Conservation (phyloP, 192 early-diverging fungal genomes). For the Allomyces macrogynus region DNA sequence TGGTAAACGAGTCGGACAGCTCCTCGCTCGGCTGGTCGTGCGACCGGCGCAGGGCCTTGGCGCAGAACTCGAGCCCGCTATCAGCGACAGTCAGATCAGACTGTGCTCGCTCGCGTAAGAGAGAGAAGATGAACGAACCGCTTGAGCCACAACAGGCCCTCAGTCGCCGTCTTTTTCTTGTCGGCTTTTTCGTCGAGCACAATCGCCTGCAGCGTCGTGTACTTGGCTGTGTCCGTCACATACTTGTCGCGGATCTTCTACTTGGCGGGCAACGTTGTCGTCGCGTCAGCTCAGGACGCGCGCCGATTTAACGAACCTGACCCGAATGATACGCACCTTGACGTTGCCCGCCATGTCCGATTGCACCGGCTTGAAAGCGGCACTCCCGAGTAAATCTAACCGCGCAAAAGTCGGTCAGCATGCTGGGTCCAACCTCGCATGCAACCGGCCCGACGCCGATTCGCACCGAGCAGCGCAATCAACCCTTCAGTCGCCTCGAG, state of each 20-base stretch:
- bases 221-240: slow-evolving; percentile 36
- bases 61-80: slow-evolving; percentile 60
- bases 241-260: slow-evolving; percentile 69
- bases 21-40: slow-evolving; percentile 30
- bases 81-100: not conserved
- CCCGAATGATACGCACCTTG: slow-evolving; percentile 21
- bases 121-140: slow-evolving; percentile 23
- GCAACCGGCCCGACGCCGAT: too few species aligned
- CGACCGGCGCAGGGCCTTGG: slow-evolving; percentile 41
- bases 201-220: slow-evolving; percentile 65
- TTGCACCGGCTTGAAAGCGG: slow-evolving; percentile 71
- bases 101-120: not conserved
- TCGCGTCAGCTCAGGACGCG: not conserved
- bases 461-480: slow-evolving; percentile 48
- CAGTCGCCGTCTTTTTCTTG: slow-evolving; percentile 68
- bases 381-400: slow-evolving; percentile 39
- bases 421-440: too few species aligned
- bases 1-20: slow-evolving; percentile 47
- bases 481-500: slow-evolving; percentile 57
- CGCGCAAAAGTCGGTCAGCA: not conserved
- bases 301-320: not conserved
- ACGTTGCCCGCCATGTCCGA: slow-evolving; percentile 85
- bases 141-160: slow-evolving; percentile 84
- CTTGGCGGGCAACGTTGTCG: not conserved
- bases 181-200: slow-evolving; percentile 48